These are phyloP conservation scores for Argentina anserina DNA, from an alignment of 306 rosid species.

Conservation along the genomic window DNA sequence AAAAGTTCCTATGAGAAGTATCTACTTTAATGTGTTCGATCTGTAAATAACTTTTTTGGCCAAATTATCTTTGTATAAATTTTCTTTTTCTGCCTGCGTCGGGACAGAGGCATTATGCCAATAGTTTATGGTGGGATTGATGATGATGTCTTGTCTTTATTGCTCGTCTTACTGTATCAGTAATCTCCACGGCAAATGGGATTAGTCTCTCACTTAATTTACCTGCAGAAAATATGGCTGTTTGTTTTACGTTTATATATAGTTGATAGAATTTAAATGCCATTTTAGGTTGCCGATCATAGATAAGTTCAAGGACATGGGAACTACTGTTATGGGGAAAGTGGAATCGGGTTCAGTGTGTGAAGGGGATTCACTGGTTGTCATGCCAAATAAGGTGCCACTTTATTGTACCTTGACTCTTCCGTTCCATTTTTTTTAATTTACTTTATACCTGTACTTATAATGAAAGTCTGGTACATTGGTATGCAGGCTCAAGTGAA, in stretches of 20 bases:
- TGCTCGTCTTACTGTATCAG: background rate
- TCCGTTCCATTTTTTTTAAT: background rate
- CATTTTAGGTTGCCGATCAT: slow-evolving; percentile 80
- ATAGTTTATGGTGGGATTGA: background rate
- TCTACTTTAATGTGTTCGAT: background rate
- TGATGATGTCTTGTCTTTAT: too few relatives aligned
- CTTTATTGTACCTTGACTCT: background rate
- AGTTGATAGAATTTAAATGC: slow-evolving; percentile 14
- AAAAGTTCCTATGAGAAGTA: background rate
- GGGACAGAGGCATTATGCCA: background rate
- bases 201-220: background rate
- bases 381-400: slow-evolving; percentile 96
- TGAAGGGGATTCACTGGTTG: slow-evolving; percentile 74
- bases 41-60: background rate
- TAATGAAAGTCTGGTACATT: slow-evolving; percentile 18
- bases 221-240: background rate
- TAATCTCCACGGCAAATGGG: background rate
- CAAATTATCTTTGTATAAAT: background rate
- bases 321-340: slow-evolving; percentile 95
- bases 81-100: background rate
- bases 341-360: slow-evolving; percentile 81
- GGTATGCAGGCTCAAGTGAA: slow-evolving; percentile 70
- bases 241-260: background rate
- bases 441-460: background rate
- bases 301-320: slow-evolving; percentile 96